phyloP scores from a whole-genome alignment of 140 eudicot species.

The Senecio squalidus region DNA sequence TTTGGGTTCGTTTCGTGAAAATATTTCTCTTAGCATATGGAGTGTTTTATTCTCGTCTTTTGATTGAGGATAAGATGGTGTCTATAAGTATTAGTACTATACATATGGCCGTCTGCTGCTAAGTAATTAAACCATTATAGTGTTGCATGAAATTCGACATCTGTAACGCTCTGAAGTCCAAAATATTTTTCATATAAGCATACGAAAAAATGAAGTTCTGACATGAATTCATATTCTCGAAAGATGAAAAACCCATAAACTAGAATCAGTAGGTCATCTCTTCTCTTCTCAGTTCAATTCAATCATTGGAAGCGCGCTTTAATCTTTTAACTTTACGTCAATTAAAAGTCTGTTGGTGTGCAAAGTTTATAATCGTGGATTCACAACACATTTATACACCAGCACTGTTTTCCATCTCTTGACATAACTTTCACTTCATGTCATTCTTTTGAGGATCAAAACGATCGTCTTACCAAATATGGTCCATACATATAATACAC shows the following conservation, averaged over 20 bases:
- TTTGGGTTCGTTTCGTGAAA: slow-evolving; percentile 8
- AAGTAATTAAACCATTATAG: neutral
- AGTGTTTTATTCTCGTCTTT: neutral
- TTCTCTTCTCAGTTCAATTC: neutral
- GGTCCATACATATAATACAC: slow-evolving; percentile 1
- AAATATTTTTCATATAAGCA: too few relatives aligned
- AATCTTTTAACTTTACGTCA: neutral
- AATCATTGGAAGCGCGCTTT: slow-evolving; percentile 8
- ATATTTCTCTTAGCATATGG: neutral
- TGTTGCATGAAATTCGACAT: neutral
- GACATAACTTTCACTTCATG: slow-evolving; percentile 32
- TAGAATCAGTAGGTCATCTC: neutral
- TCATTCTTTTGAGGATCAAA: slow-evolving; percentile 17
- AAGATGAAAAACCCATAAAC: neutral
- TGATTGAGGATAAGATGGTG: slow-evolving; percentile 1
- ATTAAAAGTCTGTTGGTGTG: neutral
- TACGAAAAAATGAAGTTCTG: too few relatives aligned
- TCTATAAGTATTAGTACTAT: slow-evolving; percentile 8
- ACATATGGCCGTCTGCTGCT: neutral
- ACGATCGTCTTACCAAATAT: slow-evolving; percentile 4
- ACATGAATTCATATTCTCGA: neutral
- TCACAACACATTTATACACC: slow-evolving; percentile 28
- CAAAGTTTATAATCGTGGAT: slow-evolving; percentile 15
- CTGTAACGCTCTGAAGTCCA: too few relatives aligned
- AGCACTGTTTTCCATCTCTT: slow-evolving; percentile 14